phyloP scores from a whole-genome alignment of 352 stramenopile species.

The Pythium coloratum region DNA sequence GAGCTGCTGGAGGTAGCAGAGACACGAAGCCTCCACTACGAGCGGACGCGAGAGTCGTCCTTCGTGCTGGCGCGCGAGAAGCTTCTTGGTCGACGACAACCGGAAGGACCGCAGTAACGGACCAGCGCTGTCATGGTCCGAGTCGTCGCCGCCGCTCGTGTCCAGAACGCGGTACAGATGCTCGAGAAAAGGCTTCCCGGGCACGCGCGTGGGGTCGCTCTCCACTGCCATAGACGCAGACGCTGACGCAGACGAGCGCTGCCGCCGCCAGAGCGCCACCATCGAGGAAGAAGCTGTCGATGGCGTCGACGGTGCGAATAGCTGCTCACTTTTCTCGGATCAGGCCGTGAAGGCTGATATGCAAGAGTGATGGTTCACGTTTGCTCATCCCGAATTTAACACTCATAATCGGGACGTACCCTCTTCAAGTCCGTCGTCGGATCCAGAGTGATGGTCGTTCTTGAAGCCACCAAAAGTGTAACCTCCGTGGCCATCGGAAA shows the following conservation, averaged over 20 bases:
- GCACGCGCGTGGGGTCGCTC: slow-evolving; percentile 9
- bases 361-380: background rate
- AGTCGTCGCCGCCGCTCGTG: background rate
- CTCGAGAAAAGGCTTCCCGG: slow-evolving; percentile 20
- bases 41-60: background rate
- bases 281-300: background rate
- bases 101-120: background rate
- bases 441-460: background rate
- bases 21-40: slow-evolving; percentile 9
- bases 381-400: background rate
- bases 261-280: background rate
- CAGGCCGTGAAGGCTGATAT: background rate
- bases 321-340: background rate
- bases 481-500: background rate
- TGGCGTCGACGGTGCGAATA: background rate
- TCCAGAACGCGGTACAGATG: slow-evolving; percentile 13
- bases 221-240: background rate
- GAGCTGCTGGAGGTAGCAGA: slow-evolving; percentile 21
- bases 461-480: background rate
- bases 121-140: background rate
- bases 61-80: background rate
- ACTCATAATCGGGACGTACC: background rate
- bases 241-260: background rate
- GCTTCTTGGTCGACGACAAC: slow-evolving; percentile 1
- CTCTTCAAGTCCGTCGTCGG: background rate